Evolutionary conservation across 768 basidiomycete genomes (phyloP).

Genomic region (Termitomyces titanicus): DNA sequence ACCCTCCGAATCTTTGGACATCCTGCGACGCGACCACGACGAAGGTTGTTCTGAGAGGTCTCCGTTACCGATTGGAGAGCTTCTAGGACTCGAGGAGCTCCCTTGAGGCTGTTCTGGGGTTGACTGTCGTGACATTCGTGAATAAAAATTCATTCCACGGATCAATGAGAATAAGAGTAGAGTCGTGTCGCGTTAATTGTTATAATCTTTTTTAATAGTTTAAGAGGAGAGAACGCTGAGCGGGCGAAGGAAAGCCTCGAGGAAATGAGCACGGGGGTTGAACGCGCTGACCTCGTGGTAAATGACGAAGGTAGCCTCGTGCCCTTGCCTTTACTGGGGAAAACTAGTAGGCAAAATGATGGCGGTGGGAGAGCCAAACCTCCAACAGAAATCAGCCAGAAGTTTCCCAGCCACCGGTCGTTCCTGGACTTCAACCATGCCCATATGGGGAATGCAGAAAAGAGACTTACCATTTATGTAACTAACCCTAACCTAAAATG

Average conservation of each 20-base stretch:
- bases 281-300: constrained; percentile 45
- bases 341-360: constrained; percentile 16
- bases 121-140: constrained; percentile 36
- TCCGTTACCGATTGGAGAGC: constrained; percentile 18
- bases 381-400: constrained; percentile 4
- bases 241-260: constrained; percentile 14
- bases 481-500: constrained; percentile 15
- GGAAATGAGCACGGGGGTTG: constrained; percentile 17
- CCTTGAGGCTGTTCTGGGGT: constrained; percentile 25
- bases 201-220: constrained; percentile 16
- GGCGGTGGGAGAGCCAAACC: constrained; percentile 18
- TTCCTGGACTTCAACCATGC: constrained; percentile 25
- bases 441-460: constrained; percentile 13
- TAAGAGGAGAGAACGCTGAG: constrained; percentile 17
- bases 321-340: constrained; percentile 40
- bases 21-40: constrained; percentile 27
- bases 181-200: constrained; percentile 28
- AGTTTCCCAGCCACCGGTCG: constrained; percentile 10
- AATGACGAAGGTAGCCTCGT: constrained; percentile 42
- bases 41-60: constrained; percentile 28
- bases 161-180: constrained; percentile 2
- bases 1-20: constrained; percentile 53
- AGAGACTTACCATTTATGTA: constrained; percentile 11
- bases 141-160: constrained; percentile 23
- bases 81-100: constrained; percentile 21